These are phyloP conservation scores for Takashimella koratensis DNA, from an alignment of 1,284 basidiomycete genomes.

Conservation along the genomic window DNA sequence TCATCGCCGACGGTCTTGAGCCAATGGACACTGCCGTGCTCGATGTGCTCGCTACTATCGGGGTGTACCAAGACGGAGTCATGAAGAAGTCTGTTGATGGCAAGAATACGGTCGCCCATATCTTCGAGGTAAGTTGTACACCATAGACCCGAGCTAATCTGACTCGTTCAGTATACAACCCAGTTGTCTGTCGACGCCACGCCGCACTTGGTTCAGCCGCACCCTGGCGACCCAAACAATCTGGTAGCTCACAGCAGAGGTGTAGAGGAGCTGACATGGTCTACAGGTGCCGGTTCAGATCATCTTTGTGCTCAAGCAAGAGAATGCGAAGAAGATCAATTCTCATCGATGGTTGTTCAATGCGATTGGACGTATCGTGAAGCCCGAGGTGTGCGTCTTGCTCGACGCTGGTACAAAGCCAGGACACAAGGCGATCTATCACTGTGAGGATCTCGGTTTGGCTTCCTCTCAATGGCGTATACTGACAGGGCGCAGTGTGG, in stretches of 20 bases:
- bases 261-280: slow-evolving; percentile 9
- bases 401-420: slow-evolving; percentile 95
- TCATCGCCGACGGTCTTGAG: slow-evolving; percentile 89
- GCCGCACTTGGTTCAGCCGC: slow-evolving; percentile 85
- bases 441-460: slow-evolving; percentile 50
- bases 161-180: slow-evolving; percentile 78
- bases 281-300: slow-evolving; percentile 77
- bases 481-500: slow-evolving; percentile 59
- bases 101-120: slow-evolving; percentile 86
- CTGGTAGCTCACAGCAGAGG: slow-evolving; percentile 51
- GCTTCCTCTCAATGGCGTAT: not conserved
- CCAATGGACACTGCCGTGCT: slow-evolving; percentile 93
- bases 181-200: slow-evolving; percentile 86
- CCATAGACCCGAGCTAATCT: not conserved
- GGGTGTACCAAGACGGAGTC: slow-evolving; percentile 88
- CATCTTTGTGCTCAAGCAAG: slow-evolving; percentile 90
- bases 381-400: slow-evolving; percentile 86
- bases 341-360: slow-evolving; percentile 93
- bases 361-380: slow-evolving; percentile 77
- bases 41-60: slow-evolving; percentile 80
- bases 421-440: slow-evolving; percentile 93
- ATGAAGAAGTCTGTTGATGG: slow-evolving; percentile 90
- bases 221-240: slow-evolving; percentile 82
- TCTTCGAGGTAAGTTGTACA: slow-evolving; percentile 69
- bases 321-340: slow-evolving; percentile 98